Evolutionary conservation across 148 eudicot species (phyloP), one percentile per base, ranked within the genome.

Genomic region (Simmondsia chinensis): DNA sequence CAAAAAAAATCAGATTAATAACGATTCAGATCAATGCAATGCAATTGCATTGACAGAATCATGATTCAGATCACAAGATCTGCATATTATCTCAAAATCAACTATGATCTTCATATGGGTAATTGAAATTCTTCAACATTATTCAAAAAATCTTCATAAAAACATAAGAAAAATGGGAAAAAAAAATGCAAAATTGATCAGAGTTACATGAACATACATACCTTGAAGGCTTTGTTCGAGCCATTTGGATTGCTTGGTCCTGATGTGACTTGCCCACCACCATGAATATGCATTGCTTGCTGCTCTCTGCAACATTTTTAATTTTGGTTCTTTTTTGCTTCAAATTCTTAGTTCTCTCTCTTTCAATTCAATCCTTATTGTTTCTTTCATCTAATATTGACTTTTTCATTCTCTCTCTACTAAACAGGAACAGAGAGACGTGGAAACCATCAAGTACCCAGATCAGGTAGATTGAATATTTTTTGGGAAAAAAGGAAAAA

Each of bases 221-320:
- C 93, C 93, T 63, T 77, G 93, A 43, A 82, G 76, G 63, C 65
- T 69, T 45, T 77, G 85, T 50, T 82, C 93, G 34, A 82, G 82
- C 93, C 93, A 82, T 82, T 82, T 82, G 34, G 93, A 77, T 50
- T 82, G 93, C 52, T 82, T 82, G 23, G 93, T 77, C 36, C 93
- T 51, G 32, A 82, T 56, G 59, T 82, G 93, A 64, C 93, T 70
- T 19, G 85, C 85, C 75, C 71, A 69, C 93, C 93, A 82, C 93
- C 93, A 82, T 23, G 93, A 82, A 64, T 72, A 78, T 2, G 82
- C 93, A 66, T 78, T 74, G 69, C 74, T 72, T n/a, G 85, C 82
- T 9, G 93, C 93, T 31, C 85, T 72, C 46, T 82, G 85, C 63
- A 72, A 63, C 93, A 82, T 82, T 53, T n/a, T n/a, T n/a, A n/a